Evolutionary conservation across 2,329 filamentous ascomycete genomes (phyloP), one percentile per base, ranked within the genome.

Genomic region (Tolypocladium album): DNA sequence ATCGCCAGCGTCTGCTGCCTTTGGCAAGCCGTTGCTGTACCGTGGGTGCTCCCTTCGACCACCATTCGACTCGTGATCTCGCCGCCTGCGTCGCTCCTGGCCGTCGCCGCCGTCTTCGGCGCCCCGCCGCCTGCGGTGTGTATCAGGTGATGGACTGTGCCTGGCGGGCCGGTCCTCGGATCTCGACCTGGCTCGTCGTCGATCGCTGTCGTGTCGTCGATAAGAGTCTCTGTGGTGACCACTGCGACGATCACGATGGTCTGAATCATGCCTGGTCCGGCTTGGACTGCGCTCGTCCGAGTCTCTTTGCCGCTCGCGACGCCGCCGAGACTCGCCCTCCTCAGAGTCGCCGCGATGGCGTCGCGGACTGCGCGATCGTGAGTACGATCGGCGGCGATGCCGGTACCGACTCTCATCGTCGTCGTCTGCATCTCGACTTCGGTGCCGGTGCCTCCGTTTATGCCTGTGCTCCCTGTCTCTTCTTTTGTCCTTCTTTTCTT

Each of bases 331-430:
- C 24, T 59, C 58, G 9, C 43, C 58, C 3, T 65, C 62, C 9
- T 69, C 68, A 12, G 52, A 57, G 31, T 68, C 68, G 43, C 70
- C 61, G 39, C 63, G 64, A 15, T 64, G 67, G 4, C 72, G 65
- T 45, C 72, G 68, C 2, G 77, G 78, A 59, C 78, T 81, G 56
- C 72, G 69, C 15, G 78, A 80, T 39, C 75, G 72, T 1, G 79
- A 81, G 58, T 75, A 65, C 1, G 76, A 76, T 27, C 74, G 71
- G 61, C 75, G 76, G 27, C 74, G 71, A 61, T 74, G 72, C 34
- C 79, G 73, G 15, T 72, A 52, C 24, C 61, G 56, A 24, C 43
- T 31, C 2, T 31, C 24, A 9, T 59, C 55, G 31, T 59, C 58
- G 13, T 60, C 52, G 22, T 58, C 57, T 1, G 20, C 4, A 27